Percentiles rank a stretch among this genome's conserved stretches.
These are phyloP conservation scores for Calocybe cyanea DNA, from an alignment of 768 basidiomycete species.

Conservation along the genomic window DNA sequence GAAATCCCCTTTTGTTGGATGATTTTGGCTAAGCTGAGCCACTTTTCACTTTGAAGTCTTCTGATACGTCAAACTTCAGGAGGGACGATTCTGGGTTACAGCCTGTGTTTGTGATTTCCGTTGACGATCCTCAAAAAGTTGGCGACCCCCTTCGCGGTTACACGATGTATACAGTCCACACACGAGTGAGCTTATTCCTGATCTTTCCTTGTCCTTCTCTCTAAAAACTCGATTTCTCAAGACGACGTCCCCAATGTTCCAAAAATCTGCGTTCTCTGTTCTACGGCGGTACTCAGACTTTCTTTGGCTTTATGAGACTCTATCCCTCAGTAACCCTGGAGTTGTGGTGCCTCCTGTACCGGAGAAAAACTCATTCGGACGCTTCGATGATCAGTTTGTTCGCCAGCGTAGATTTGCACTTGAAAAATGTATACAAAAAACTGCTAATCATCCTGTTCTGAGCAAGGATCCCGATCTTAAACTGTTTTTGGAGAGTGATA, in stretches of 20 bases:
- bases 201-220: neutral
- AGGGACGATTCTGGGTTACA: slow-evolving; percentile 46
- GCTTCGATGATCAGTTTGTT: slow-evolving; percentile 91
- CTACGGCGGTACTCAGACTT: slow-evolving; percentile 98
- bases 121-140: slow-evolving; percentile 96
- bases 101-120: slow-evolving; percentile 79
- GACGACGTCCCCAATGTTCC: slow-evolving; percentile 84
- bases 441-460: slow-evolving; percentile 87
- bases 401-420: slow-evolving; percentile 80
- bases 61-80: slow-evolving; percentile 12
- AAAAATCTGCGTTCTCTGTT: slow-evolving; percentile 85
- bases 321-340: slow-evolving; percentile 89
- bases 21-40: neutral
- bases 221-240: slow-evolving; percentile 22
- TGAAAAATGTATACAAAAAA: slow-evolving; percentile 90
- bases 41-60: slow-evolving; percentile 5
- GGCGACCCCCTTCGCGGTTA: slow-evolving; percentile 94
- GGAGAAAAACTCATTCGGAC: slow-evolving; percentile 90
- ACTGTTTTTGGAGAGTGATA: slow-evolving; percentile 91
- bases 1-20: neutral
- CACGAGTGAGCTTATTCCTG: slow-evolving; percentile 50
- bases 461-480: slow-evolving; percentile 85
- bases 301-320: slow-evolving; percentile 90
- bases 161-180: slow-evolving; percentile 96
- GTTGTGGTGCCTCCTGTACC: slow-evolving; percentile 96